These are phyloP conservation scores for Monosporascus sp. DNA, from an alignment of 2,329 filamentous ascomycete genomes.

Conservation along the genomic window DNA sequence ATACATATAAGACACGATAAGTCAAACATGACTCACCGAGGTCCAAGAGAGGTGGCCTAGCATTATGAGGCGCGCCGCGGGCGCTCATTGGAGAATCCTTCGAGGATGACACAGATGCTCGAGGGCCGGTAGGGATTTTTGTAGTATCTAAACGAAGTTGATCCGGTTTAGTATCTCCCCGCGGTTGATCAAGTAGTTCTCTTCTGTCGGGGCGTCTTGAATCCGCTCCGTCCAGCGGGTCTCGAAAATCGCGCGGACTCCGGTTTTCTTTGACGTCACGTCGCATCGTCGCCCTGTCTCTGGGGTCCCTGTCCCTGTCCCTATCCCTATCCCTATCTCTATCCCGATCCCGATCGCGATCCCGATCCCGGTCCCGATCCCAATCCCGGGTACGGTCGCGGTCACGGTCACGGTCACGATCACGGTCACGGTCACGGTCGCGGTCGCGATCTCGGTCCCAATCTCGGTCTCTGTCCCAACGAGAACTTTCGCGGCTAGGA, in stretches of 20 bases:
- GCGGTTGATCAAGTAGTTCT: not conserved
- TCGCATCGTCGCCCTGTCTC: constrained; percentile 2
- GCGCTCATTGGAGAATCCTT: not conserved
- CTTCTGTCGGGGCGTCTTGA: not conserved
- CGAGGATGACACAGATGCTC: not conserved
- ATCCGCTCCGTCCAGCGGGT: not conserved
- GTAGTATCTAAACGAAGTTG: not conserved
- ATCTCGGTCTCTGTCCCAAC: constrained; percentile 1
- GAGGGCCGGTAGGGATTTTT: not conserved
- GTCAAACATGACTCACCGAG: not conserved
- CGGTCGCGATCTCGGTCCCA: constrained; percentile 6
- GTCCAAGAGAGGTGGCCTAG: not conserved
- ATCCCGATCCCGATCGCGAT: constrained; percentile 13
- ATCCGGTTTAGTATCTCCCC: not conserved
- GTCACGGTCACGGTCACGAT: constrained; percentile 5
- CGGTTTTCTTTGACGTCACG: constrained; percentile 10
- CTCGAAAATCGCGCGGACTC: constrained; percentile 2
- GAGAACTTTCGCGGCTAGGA: constrained; percentile 1
- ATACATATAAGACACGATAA: no score
- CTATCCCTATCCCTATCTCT: constrained; percentile 17
- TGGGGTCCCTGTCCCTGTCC: constrained; percentile 2
- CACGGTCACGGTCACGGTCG: not conserved
- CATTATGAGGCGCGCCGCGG: not conserved
- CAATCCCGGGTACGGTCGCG: constrained; percentile 7
- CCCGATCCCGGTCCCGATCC: constrained; percentile 7